Evolutionary conservation across 768 basidiomycete genomes (phyloP), one percentile per base, ranked within the genome.

Genomic region (Termitomyces sp.): DNA sequence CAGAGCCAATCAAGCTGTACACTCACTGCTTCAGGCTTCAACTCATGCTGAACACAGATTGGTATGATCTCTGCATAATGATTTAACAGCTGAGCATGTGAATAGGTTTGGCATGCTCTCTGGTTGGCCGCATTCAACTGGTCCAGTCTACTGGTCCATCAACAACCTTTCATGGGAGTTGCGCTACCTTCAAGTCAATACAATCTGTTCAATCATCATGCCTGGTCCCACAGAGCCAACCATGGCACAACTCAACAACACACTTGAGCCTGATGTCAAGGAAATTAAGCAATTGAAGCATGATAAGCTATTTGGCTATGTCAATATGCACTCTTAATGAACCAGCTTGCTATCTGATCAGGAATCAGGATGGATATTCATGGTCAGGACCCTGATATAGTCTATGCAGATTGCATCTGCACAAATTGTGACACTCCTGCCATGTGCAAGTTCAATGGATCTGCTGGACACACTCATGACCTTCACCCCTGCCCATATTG

Each of bases 401-500:
- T 71, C 6, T 67, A 67, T 49, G 66, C 63, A 42, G 68, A 68
- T 46, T 64, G 53, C 24, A 57, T 65, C 18, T 69, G 66, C 30
- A 49, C 50, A 5, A 68, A 66, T 52, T 72, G 67, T 47, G 68
- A 72, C 53, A 70, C 64, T 0, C 69, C 68, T 14, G 70, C 62
- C 5, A 63, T 68, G 5, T 36, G 57, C 30, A 40, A 40, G 5
- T 20, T 40, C n/a, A 40, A 56, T 36, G 71, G 68, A 24, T 53
- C 59, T 10, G 65, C 68, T 6, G 67, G 68, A 0, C 69, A 72
- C 46, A 58, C 57, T 9, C 56, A 62, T 30, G 61, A 71, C 26
- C 44, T 66, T 27, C 64, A 71, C 52, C 69, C 70, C 4, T 73
- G 70, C 43, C 63, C 64, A 3, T 69, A 64, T 12, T 73, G 71